Percentiles rank a stretch among this genome's conserved stretches.
Conservation (phyloP, 345 rosid genomes). For the Eucalyptus marginata region DNA sequence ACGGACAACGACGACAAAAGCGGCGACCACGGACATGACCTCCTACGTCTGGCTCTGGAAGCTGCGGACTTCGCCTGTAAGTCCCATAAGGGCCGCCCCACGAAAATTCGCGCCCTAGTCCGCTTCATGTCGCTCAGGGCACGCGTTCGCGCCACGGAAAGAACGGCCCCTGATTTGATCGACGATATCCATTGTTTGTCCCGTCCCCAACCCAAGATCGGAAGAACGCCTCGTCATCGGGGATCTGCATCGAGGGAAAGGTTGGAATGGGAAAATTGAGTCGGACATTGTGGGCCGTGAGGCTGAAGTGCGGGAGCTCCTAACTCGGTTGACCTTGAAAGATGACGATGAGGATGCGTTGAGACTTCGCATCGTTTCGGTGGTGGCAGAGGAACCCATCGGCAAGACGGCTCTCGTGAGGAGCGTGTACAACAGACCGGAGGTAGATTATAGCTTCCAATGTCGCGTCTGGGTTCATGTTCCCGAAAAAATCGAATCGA, state of each 20-base stretch:
- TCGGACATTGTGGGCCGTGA: neutral
- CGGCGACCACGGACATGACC: neutral
- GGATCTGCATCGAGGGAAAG: neutral
- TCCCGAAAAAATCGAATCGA: too few species aligned
- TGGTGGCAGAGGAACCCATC: constrained; percentile 1
- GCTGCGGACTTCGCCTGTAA: neutral
- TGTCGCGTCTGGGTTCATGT: neutral
- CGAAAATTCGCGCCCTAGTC: neutral
- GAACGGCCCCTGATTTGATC: neutral
- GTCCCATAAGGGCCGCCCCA: neutral
- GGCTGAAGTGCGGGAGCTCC: neutral
- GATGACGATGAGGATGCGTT: neutral
- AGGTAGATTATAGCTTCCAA: neutral
- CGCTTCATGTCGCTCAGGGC: neutral
- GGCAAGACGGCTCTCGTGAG: constrained; percentile 23
- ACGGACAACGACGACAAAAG: neutral
- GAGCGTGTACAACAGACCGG: neutral
- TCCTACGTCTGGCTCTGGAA: neutral
- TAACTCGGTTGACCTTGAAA: neutral
- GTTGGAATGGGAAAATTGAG: neutral
- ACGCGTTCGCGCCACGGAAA: neutral
- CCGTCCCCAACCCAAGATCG: too few species aligned
- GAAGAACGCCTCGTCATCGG: too few species aligned
- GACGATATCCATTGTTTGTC: too few species aligned
- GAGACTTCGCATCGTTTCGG: neutral